Evolutionary conservation across 345 rosid species (phyloP).

Genomic region (Rhizophora apiculata): DNA sequence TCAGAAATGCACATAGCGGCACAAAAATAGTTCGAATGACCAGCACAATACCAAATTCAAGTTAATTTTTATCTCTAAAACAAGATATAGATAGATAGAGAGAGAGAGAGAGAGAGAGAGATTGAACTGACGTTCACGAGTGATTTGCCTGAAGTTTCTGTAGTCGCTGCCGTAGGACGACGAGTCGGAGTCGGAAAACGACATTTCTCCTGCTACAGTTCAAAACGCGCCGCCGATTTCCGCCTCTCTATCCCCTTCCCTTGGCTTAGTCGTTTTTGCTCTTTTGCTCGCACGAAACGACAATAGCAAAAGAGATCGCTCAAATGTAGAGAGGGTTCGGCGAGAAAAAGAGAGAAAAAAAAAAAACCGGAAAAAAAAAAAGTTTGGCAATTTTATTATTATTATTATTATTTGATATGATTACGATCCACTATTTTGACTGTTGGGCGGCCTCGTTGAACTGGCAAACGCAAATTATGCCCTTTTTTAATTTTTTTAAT

Average conservation of each 20-base stretch:
- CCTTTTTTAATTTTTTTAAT: no score
- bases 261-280: neutral
- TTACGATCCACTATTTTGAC: slow-evolving; percentile 24
- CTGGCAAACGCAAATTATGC: slow-evolving; percentile 18
- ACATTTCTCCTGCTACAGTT: slow-evolving; percentile 40
- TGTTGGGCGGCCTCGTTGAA: slow-evolving; percentile 14
- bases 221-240: slow-evolving; percentile 16
- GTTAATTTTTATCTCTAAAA: neutral
- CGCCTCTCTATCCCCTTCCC: neutral
- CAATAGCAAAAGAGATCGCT: neutral
- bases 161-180: slow-evolving; percentile 69
- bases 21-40: no score
- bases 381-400: no score
- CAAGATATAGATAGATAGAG: neutral
- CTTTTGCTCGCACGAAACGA: slow-evolving; percentile 18
- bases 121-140: slow-evolving; percentile 78
- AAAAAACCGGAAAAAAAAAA: no score
- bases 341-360: neutral
- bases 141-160: slow-evolving; percentile 75
- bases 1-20: no score
- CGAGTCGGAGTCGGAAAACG: slow-evolving; percentile 92
- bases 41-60: no score
- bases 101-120: slow-evolving; percentile 1
- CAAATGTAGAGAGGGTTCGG: neutral
- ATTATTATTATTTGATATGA: no score